Base-by-base conservation (phyloP, 169 alveolate genomes). In the Eimeria tenella region DNA sequence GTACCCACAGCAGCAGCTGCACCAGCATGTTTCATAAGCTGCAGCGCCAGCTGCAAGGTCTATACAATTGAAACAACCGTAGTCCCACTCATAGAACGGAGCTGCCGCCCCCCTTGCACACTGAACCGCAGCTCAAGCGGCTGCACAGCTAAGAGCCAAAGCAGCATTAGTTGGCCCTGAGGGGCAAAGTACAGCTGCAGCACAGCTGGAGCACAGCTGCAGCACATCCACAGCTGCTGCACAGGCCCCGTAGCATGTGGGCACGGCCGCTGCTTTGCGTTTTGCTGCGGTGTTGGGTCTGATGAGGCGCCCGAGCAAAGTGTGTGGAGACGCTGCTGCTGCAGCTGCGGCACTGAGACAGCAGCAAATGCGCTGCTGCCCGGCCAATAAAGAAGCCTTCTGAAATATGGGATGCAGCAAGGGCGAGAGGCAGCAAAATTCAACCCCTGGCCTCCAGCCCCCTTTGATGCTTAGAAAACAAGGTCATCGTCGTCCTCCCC, bases 401-500 rank as follows among this genome's bases (percentile, higher is more conserved):
- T 58, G 11, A 58, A 58, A 58, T 58, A 17, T 17, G 19, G 68
- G 19, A 31, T 31, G 42, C 42, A 31, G 42, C 42, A 31, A 31
- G 2, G 42, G 4, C 42, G 42, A 31, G 42, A 31, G 42, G 42
- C 42, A 31, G 42, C 21, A 58, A 58, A 58, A 17, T 58, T 10
- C 68, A 58, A 3, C 68, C 68, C 21, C 68, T 58, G 68, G 68
- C 21, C 21, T 10, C 68, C 19, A 58, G 21, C 21, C 68, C 2
- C 3, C 68, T 58, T 17, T 42, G 55, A 3, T 25, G 55, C 82
- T 73, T 73, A 73, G 55, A 73, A 73, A 5, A 73, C 55, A 50
- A 73, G 82, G 19, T 73, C 82, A 55, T 73, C 82, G 7, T 73
- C 82, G 19, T 73, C 82, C 53, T 73, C 82, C 10, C 21, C 82